Evolutionary conservation across 1,284 basidiomycete species (phyloP).

Genomic region (Sanguinoderma infundibulare): DNA sequence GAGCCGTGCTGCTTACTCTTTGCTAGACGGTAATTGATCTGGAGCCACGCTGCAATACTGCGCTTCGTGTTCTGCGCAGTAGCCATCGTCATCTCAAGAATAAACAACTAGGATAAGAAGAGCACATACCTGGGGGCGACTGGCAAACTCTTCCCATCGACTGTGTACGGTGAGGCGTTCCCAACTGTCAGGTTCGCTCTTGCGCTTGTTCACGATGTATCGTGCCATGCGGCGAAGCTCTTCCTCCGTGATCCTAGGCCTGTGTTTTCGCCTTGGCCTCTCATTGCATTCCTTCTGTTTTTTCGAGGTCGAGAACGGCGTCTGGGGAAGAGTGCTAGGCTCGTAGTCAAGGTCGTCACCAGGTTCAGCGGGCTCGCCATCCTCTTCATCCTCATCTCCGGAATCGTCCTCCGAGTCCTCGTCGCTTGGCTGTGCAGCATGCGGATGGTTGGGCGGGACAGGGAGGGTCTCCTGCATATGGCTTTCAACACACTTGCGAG

Average conservation of each 20-base stretch:
- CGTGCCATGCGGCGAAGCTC: slow-evolving; percentile 5
- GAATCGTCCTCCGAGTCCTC: not conserved
- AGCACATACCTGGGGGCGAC: slow-evolving; percentile 11
- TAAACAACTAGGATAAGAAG: no score
- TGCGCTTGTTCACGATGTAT: slow-evolving; percentile 10
- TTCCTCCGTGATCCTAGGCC: slow-evolving; percentile 13
- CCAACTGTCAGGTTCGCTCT: not conserved
- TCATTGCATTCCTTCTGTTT: not conserved
- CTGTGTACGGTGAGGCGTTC: not conserved
- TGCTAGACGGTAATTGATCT: not conserved
- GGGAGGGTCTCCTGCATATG: not conserved
- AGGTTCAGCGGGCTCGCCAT: not conserved
- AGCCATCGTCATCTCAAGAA: not conserved
- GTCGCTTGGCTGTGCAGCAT: not conserved
- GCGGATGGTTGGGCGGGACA: not conserved
- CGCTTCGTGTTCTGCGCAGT: not conserved
- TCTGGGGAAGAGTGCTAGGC: not conserved
- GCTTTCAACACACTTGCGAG: not conserved
- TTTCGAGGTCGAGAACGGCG: not conserved
- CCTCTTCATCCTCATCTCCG: not conserved
- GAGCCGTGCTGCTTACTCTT: not conserved
- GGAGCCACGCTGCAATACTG: not conserved
- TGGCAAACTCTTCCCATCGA: slow-evolving; percentile 18
- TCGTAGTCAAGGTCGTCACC: not conserved
- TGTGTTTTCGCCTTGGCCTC: not conserved